Evolutionary conservation across 2,329 filamentous ascomycete species (phyloP).

Genomic region (Epichloe bromicola): DNA sequence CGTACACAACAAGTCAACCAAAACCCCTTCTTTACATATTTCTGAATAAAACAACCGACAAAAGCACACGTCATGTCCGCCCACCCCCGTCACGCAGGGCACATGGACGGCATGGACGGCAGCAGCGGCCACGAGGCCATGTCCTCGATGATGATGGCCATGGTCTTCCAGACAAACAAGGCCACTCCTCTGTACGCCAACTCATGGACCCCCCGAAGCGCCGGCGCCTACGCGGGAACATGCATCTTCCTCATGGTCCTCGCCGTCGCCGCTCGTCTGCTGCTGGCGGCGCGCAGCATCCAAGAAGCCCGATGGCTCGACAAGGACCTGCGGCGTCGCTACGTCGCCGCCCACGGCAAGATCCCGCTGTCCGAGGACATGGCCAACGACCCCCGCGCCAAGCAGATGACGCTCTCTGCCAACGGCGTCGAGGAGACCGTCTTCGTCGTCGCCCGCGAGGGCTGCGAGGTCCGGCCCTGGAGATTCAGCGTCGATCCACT

Average conservation of each 20-base stretch:
- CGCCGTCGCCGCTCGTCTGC: slow-evolving; percentile 51
- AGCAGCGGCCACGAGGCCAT: not conserved
- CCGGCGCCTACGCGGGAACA: slow-evolving; percentile 69
- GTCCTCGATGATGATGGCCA: slow-evolving; percentile 23
- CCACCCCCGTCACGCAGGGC: slow-evolving; percentile 11
- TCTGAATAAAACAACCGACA: not conserved
- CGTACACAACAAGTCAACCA: too few species aligned
- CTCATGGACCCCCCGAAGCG: slow-evolving; percentile 60
- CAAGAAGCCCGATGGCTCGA: slow-evolving; percentile 54
- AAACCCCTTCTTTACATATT: too few species aligned
- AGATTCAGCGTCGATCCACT: slow-evolving; percentile 68
- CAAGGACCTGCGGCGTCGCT: slow-evolving; percentile 59
- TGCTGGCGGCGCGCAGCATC: slow-evolving; percentile 60
- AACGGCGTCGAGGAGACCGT: slow-evolving; percentile 76
- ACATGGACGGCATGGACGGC: slow-evolving; percentile 11
- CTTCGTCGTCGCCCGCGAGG: slow-evolving; percentile 51
- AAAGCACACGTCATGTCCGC: slow-evolving; percentile 8
- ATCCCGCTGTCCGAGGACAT: slow-evolving; percentile 45
- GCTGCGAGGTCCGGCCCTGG: slow-evolving; percentile 52
- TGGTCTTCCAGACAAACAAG: slow-evolving; percentile 47
- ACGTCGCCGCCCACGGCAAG: slow-evolving; percentile 59
- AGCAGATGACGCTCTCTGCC: slow-evolving; percentile 51
- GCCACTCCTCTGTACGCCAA: slow-evolving; percentile 43
- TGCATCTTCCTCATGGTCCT: slow-evolving; percentile 84
- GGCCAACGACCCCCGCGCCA: slow-evolving; percentile 45